Evolutionary conservation across 2,329 filamentous ascomycete species (phyloP).

Genomic region (Diaporthe velutina): DNA sequence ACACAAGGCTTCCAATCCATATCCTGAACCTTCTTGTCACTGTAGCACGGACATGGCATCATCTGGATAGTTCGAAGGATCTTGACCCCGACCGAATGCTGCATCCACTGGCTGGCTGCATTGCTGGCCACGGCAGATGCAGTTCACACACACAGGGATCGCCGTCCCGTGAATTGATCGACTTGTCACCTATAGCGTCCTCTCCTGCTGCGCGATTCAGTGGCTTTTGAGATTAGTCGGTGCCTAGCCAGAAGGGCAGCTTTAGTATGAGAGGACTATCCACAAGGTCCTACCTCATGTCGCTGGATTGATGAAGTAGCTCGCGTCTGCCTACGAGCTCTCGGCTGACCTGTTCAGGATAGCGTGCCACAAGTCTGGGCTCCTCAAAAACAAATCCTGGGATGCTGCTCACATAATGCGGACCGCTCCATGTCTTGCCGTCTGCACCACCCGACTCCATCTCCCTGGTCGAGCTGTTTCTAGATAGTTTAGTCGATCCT

Average conservation of each 20-base stretch:
- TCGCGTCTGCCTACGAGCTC: neutral
- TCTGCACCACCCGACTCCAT: neutral
- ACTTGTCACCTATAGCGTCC: neutral
- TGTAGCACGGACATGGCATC: slow-evolving; percentile 18
- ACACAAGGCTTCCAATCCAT: neutral
- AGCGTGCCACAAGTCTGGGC: neutral
- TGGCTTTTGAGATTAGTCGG: neutral
- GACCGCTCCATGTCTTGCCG: slow-evolving; percentile 7
- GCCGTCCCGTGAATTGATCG: neutral
- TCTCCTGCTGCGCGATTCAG: neutral
- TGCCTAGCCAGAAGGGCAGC: neutral
- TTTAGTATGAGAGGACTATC: neutral
- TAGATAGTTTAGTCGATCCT: neutral
- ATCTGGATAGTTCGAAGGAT: slow-evolving; percentile 26
- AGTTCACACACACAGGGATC: neutral
- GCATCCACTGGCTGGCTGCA: neutral
- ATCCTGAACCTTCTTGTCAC: neutral
- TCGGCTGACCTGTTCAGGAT: neutral
- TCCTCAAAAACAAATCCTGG: neutral
- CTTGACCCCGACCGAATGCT: neutral
- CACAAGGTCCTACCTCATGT: neutral
- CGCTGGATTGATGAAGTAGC: neutral
- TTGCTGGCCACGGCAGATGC: slow-evolving; percentile 9
- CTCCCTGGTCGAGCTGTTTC: neutral
- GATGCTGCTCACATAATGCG: slow-evolving; percentile 6